Percentiles rank a stretch among this genome's conserved stretches.
phyloP scores from a whole-genome alignment of 768 basidiomycete genomes.

The Russula sp. region DNA sequence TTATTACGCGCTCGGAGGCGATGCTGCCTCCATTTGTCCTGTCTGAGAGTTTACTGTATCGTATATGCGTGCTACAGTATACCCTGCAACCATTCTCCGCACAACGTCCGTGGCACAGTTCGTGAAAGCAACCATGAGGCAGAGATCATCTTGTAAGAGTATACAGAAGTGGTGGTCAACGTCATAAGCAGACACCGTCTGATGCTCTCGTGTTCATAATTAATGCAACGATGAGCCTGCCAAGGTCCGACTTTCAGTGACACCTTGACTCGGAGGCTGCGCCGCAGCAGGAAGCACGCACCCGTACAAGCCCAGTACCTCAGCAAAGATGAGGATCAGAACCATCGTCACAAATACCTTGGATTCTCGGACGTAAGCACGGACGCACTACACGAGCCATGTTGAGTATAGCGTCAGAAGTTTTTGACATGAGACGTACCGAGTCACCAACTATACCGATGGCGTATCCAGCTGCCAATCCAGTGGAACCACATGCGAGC shows the following conservation, averaged over 20 bases:
- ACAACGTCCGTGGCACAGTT: neutral
- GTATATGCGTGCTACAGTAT: neutral
- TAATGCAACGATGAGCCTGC: conserved; percentile 49
- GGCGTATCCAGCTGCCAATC: conserved; percentile 95
- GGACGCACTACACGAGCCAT: conserved; percentile 52
- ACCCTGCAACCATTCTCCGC: neutral
- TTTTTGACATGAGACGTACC: conserved; percentile 35
- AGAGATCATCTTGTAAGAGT: neutral
- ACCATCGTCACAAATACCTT: conserved; percentile 94
- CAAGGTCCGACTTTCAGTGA: conserved; percentile 18
- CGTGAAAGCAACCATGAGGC: neutral
- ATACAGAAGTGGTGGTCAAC: conserved; percentile 1
- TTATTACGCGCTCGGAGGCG: neutral
- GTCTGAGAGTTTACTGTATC: neutral
- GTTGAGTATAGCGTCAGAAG: conserved; percentile 5
- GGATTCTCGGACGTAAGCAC: conserved; percentile 96
- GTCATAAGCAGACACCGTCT: conserved; percentile 26
- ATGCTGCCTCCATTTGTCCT: conserved; percentile 1
- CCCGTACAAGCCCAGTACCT: conserved; percentile 91
- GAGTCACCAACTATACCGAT: conserved; percentile 99
- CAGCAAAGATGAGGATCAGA: conserved; percentile 96
- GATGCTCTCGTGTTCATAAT: conserved; percentile 47
- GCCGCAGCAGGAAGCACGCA: conserved; percentile 3
- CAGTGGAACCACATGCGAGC: conserved; percentile 87
- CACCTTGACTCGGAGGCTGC: neutral